phyloP scores from a whole-genome alignment of 2,329 filamentous ascomycete genomes.

The Harringtonia lauricola region DNA sequence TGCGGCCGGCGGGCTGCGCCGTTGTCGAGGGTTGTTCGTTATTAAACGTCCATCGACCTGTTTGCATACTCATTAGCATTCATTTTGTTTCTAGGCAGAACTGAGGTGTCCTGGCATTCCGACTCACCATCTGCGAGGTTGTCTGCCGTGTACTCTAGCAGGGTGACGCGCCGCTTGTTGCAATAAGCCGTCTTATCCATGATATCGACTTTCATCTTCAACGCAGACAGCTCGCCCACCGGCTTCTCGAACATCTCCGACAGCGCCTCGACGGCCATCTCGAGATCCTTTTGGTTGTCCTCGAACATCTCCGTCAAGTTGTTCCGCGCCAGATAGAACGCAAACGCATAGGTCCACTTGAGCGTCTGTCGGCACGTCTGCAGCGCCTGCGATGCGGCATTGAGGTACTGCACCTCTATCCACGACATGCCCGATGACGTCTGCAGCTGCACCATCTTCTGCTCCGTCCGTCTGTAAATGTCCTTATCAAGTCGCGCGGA shows the following conservation, averaged over 20 bases:
- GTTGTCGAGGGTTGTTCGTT: not conserved
- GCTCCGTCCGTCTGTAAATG: conserved; percentile 90
- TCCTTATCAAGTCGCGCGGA: conserved; percentile 95
- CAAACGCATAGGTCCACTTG: conserved; percentile 99
- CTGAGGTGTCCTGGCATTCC: no score
- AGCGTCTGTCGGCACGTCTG: conserved; percentile 96
- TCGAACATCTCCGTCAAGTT: conserved; percentile 97
- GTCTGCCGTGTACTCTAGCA: conserved; percentile 86
- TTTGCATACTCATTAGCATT: not conserved
- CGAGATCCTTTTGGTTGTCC: conserved; percentile 95
- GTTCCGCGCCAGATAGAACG: conserved; percentile 92
- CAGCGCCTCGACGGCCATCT: conserved; percentile 91
- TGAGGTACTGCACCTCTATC: conserved; percentile 98
- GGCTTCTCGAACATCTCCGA: conserved; percentile 99
- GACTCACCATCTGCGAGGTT: conserved; percentile 86
- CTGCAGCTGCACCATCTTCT: conserved; percentile 97
- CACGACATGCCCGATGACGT: conserved; percentile 91
- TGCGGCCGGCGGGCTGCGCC: not conserved
- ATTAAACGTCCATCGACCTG: conserved; percentile 11
- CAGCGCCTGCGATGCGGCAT: conserved; percentile 82
- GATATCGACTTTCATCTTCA: conserved; percentile 95
- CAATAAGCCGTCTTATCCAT: conserved; percentile 98
- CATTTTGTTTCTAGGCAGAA: not conserved
- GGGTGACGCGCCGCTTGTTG: conserved; percentile 78
- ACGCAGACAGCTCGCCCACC: conserved; percentile 67